Conservation (phyloP, 2,329 filamentous ascomycete species). For the Didymella pomorum region DNA sequence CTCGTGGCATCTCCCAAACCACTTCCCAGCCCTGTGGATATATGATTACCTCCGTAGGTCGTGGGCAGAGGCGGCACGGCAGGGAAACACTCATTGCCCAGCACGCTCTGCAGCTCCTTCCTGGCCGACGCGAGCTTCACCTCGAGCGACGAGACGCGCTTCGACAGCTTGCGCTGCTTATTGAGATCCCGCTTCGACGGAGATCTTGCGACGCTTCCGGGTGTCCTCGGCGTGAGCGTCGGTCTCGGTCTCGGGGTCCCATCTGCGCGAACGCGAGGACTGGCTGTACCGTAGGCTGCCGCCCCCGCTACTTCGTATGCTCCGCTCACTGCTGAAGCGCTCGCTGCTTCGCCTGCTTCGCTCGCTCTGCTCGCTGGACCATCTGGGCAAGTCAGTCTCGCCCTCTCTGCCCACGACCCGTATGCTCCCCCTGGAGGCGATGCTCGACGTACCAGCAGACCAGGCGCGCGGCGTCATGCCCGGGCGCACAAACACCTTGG, state of each 20-base stretch:
- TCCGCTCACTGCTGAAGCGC: not conserved
- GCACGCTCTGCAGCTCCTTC: conserved; percentile 61
- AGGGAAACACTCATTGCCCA: conserved; percentile 52
- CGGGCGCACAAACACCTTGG: conserved; percentile 45
- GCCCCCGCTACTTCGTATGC: no score
- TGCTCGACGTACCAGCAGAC: conserved; percentile 12
- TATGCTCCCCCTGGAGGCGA: not conserved
- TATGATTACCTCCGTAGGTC: no score
- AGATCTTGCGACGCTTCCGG: conserved; percentile 53
- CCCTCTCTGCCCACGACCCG: not conserved
- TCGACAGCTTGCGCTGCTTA: conserved; percentile 64
- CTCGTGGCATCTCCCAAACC: not conserved
- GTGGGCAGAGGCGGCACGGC: conserved; percentile 51
- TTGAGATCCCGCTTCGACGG: conserved; percentile 65
- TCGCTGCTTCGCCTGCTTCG: no score
- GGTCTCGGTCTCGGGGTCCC: not conserved
- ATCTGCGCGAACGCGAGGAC: not conserved
- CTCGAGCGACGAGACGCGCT: conserved; percentile 68
- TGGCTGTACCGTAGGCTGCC: not conserved
- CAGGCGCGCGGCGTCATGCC: conserved; percentile 21
- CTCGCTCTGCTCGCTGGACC: not conserved
- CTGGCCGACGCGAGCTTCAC: conserved; percentile 64
- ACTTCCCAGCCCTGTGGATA: not conserved
- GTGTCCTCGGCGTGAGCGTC: conserved; percentile 31
- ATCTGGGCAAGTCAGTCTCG: not conserved